Base-by-base conservation (phyloP, 192 early-diverging fungal genomes). In the Spizellomyces punctatus region DNA sequence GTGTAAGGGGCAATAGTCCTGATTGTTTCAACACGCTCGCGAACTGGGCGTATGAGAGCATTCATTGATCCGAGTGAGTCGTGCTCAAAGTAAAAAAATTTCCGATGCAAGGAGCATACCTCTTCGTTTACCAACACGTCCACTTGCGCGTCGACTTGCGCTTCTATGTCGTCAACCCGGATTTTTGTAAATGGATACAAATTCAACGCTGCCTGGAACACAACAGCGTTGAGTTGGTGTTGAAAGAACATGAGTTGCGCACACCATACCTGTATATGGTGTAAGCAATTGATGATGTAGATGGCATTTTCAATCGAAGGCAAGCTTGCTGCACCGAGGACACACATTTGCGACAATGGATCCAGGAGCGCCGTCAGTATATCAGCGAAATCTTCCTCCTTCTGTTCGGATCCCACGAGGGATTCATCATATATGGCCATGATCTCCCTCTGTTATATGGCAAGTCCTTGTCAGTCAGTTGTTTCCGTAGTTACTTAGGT, bases 401-500 rank as follows among this genome's bases (percentile, higher is more conserved):
- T 74, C 19, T 82, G 73, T 6, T 83, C 79, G 1, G 72, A 75
- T 2, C 83, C 75, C 14, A 92, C 78, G 52, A 91, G 80, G 6
- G 91, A 92, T 7, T 87, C 88, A 69, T 93, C 90, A 71, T 93
- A 93, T 4, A 92, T 91, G 19, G 89, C 85, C 85, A 93, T 86
- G 41, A 94, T 90, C 71, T 91, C 91, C 76, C 89, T 89, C 85
- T 90, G 74, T 52, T 41, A 59, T 54, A n/a, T 54, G 4, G 4
- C 50, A 54, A 54, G 50, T 54, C 17, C 17, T 54, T 36, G 27
- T 36, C 36, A n/a, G 21, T 44, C 49, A 66, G 4, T 10, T 50
- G 47, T 76, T 17, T 12, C 17, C 59, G 12, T 17, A 17, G 4
- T 10, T 61, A 10, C 1, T 19, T 54, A 2, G 50, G 50, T 2